phyloP scores from a whole-genome alignment of 2,329 filamentous ascomycete species.

The Ophiosphaerella herpotricha region DNA sequence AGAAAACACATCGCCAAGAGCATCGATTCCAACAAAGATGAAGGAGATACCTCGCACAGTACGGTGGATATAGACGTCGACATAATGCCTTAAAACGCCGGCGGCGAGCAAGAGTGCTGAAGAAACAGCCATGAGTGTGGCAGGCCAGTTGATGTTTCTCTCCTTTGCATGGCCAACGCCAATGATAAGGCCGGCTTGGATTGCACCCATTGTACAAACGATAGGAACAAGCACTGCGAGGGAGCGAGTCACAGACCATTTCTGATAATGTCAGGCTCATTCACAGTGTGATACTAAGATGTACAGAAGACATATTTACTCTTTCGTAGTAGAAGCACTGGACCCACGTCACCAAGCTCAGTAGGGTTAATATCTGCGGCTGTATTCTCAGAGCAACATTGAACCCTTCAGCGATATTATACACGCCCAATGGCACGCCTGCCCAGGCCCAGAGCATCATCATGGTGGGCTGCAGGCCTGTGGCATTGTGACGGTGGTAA shows the following conservation, averaged over 20 bases:
- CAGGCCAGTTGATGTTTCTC: constrained; percentile 61
- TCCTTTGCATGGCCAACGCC: constrained; percentile 54
- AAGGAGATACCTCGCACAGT: constrained; percentile 74
- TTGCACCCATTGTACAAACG: constrained; percentile 61
- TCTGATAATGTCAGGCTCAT: constrained; percentile 39
- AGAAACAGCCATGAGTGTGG: constrained; percentile 68
- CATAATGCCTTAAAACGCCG: constrained; percentile 70
- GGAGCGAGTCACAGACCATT: constrained; percentile 59
- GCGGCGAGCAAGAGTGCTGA: constrained; percentile 66
- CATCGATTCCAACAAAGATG: constrained; percentile 72
- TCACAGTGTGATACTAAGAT: too few species aligned
- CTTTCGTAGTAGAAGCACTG: constrained; percentile 62
- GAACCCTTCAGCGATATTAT: constrained; percentile 60
- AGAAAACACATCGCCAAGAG: constrained; percentile 69
- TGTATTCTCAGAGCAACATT: constrained; percentile 61
- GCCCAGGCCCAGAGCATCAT: constrained; percentile 74
- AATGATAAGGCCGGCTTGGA: constrained; percentile 65
- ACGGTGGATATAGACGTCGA: constrained; percentile 68
- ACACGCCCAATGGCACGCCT: constrained; percentile 68
- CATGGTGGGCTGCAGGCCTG: constrained; percentile 69
- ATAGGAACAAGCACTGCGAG: constrained; percentile 57
- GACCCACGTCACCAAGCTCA: constrained; percentile 60
- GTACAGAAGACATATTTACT: constrained; percentile 10
- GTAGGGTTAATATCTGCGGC: constrained; percentile 59
- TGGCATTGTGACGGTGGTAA: constrained; percentile 67